Evolutionary conservation across 441 rosid genomes (phyloP).

Genomic region (Populus hybrid): DNA sequence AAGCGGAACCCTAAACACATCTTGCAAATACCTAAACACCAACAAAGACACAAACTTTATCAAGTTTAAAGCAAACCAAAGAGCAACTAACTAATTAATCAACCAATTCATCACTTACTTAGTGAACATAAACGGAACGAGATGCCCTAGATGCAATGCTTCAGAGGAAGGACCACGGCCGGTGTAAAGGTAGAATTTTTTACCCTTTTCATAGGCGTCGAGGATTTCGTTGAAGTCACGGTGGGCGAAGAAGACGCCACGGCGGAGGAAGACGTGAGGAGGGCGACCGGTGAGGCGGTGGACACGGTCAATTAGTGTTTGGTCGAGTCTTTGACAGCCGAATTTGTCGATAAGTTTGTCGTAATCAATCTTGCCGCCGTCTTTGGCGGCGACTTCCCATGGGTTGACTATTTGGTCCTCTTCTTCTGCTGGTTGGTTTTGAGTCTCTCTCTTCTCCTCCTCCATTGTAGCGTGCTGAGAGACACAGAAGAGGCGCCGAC

Average conservation of each 20-base stretch:
- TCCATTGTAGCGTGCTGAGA: not conserved
- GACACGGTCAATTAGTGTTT: conserved; percentile 58
- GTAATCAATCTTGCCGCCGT: conserved; percentile 77
- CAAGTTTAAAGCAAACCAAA: not conserved
- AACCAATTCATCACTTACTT: conserved; percentile 36
- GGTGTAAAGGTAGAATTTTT: conserved; percentile 83
- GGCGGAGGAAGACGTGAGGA: conserved; percentile 83
- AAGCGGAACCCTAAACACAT: conserved; percentile 87
- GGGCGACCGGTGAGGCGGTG: conserved; percentile 64
- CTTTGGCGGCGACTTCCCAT: conserved; percentile 78
- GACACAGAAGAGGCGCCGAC: not conserved
- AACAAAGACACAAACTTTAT: not conserved
- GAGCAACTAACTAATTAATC: not conserved
- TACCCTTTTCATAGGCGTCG: conserved; percentile 75
- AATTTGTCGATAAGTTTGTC: conserved; percentile 84
- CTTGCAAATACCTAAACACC: conserved; percentile 67
- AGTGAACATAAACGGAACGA: conserved; percentile 93
- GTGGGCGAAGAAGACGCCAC: conserved; percentile 91
- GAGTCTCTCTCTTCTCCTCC: conserved; percentile 21
- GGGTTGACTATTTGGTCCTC: conserved; percentile 80
- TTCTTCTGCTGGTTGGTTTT: conserved; percentile 20
- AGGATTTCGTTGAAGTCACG: conserved; percentile 77
- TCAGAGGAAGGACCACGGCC: conserved; percentile 98
- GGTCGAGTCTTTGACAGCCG: conserved; percentile 78
- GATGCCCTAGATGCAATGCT: conserved; percentile 85